phyloP scores from a whole-genome alignment of 441 rosid genomes.

The Jatropha multifida region DNA sequence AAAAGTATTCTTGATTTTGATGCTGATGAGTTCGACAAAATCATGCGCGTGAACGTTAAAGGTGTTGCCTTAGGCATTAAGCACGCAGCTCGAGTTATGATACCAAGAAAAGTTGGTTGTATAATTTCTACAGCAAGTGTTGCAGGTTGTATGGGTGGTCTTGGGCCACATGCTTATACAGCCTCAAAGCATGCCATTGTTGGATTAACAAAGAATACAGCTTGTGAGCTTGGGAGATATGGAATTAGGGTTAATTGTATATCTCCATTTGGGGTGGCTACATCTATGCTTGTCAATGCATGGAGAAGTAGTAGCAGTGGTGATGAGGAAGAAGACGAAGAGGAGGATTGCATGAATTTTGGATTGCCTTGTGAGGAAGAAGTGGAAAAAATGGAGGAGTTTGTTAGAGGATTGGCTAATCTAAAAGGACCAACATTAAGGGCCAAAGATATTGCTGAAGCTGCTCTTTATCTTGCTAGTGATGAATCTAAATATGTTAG shows the following conservation, averaged over 20 bases:
- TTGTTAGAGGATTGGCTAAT: slow-evolving; percentile 70
- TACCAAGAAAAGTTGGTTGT: slow-evolving; percentile 54
- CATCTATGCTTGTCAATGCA: slow-evolving; percentile 72
- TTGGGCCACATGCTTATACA: slow-evolving; percentile 88
- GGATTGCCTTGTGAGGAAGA: slow-evolving; percentile 36
- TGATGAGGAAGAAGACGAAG: slow-evolving; percentile 22
- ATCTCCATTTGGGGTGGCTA: slow-evolving; percentile 91
- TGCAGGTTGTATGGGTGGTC: slow-evolving; percentile 82
- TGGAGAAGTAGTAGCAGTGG: slow-evolving; percentile 46
- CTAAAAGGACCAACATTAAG: slow-evolving; percentile 56
- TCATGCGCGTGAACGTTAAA: slow-evolving; percentile 71
- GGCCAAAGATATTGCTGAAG: slow-evolving; percentile 78
- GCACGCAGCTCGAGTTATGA: slow-evolving; percentile 81
- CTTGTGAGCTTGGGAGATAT: slow-evolving; percentile 70
- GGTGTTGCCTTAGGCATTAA: slow-evolving; percentile 76
- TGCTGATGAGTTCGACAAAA: slow-evolving; percentile 50
- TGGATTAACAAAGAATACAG: slow-evolving; percentile 79
- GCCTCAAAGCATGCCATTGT: slow-evolving; percentile 91
- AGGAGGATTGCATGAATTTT: slow-evolving; percentile 6
- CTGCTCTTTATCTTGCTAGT: slow-evolving; percentile 75
- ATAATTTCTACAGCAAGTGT: slow-evolving; percentile 79
- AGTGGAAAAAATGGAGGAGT: slow-evolving; percentile 75
- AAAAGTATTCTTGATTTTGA: slow-evolving; percentile 44
- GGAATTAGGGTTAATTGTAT: slow-evolving; percentile 89
- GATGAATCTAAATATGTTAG: slow-evolving; percentile 87